Evolutionary conservation across 208 protist genomes (phyloP).

Genomic region (Borovskyia barvae): DNA sequence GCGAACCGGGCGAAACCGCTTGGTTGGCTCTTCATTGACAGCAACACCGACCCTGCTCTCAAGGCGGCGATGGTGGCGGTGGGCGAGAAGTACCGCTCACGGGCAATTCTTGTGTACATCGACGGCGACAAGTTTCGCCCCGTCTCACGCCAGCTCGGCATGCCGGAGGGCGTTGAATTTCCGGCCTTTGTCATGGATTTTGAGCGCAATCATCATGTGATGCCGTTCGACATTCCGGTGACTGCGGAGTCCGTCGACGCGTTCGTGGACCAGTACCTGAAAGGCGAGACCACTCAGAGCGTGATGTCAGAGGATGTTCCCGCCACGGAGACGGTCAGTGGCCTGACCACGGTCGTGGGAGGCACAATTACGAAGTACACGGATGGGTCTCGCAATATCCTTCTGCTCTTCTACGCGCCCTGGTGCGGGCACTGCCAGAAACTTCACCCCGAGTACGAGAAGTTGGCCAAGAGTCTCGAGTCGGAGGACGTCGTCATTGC

Average conservation of each 20-base stretch:
- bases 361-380: constrained; percentile 55
- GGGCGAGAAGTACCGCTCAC: constrained; percentile 68
- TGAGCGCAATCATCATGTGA: constrained; percentile 48
- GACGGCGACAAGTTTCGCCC: constrained; percentile 65
- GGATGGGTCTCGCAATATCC: constrained; percentile 72
- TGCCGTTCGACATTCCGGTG: constrained; percentile 37
- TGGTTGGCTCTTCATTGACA: constrained; percentile 72
- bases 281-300: constrained; percentile 40
- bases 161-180: constrained; percentile 57
- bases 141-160: constrained; percentile 57
- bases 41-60: constrained; percentile 18
- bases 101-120: constrained; percentile 76
- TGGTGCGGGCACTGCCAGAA: constrained; percentile 97
- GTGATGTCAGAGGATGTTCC: constrained; percentile 65
- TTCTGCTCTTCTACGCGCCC: constrained; percentile 95
- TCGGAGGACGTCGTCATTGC: constrained; percentile 70
- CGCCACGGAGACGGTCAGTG: constrained; percentile 63
- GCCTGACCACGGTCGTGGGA: constrained; percentile 82
- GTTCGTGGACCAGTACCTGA: constrained; percentile 59
- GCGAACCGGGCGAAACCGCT: constrained; percentile 34
- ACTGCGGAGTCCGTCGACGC: constrained; percentile 40
- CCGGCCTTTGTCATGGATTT: constrained; percentile 76
- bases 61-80: constrained; percentile 36
- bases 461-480: constrained; percentile 58
- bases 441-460: constrained; percentile 83